phyloP scores from a whole-genome alignment of 192 early-diverging fungal genomes.

The Piromyces finnis region DNA sequence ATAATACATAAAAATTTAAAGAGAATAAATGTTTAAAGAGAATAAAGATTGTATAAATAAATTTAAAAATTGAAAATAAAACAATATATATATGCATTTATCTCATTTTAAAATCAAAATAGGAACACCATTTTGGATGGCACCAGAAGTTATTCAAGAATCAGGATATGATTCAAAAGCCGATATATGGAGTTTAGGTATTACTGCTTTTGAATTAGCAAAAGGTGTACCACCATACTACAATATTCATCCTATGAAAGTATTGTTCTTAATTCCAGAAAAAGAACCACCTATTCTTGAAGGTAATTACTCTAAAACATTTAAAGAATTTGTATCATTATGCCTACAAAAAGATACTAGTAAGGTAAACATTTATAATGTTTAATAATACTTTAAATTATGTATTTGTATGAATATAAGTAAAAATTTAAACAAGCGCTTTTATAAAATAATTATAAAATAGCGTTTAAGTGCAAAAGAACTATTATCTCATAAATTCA shows the following conservation, averaged over 20 bases:
- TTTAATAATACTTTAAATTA: too few species aligned
- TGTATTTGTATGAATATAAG: too few species aligned
- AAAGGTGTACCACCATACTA: constrained; percentile 83
- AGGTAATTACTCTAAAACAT: constrained; percentile 51
- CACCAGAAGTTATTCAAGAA: constrained; percentile 25
- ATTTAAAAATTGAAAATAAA: too few species aligned
- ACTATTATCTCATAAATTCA: constrained; percentile 71
- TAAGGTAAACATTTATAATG: background rate
- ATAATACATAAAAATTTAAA: constrained; percentile 19
- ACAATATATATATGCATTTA: too few species aligned
- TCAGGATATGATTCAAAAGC: constrained; percentile 87
- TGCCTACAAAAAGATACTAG: constrained; percentile 78
- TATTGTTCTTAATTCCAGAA: constrained; percentile 82
- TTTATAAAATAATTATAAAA: too few species aligned
- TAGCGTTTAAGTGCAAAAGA: constrained; percentile 79
- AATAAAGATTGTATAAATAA: too few species aligned
- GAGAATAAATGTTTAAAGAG: too few species aligned
- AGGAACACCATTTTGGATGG: too few species aligned
- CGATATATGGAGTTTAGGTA: constrained; percentile 94
- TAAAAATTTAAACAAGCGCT: too few species aligned
- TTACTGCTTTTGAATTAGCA: constrained; percentile 91
- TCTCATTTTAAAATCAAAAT: too few species aligned
- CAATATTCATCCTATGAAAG: constrained; percentile 88
- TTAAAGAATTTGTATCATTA: constrained; percentile 73
- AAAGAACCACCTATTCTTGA: constrained; percentile 70